Evolutionary conservation across 331 rosid species (phyloP).

Genomic region (Pyrus hybrid): DNA sequence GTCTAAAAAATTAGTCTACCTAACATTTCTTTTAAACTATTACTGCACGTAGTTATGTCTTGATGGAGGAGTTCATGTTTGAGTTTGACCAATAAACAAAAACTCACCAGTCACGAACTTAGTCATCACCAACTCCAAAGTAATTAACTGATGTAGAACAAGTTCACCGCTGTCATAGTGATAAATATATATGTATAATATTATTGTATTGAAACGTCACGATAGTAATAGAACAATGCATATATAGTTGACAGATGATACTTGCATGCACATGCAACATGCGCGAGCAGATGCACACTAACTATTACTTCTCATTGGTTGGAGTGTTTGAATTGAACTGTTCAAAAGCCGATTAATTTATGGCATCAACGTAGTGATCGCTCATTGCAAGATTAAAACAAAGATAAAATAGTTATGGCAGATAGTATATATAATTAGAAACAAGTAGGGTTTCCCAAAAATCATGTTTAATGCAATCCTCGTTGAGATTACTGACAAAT

Average conservation of each 20-base stretch:
- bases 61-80: too few relatives aligned
- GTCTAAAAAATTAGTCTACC: too few relatives aligned
- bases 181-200: too few relatives aligned
- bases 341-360: neutral
- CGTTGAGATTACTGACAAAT: slow-evolving; percentile 9
- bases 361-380: neutral
- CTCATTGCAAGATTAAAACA: neutral
- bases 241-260: slow-evolving; percentile 15
- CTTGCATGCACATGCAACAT: slow-evolving; percentile 35
- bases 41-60: too few relatives aligned
- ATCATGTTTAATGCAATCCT: neutral
- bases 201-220: too few relatives aligned
- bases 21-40: too few relatives aligned
- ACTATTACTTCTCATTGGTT: slow-evolving; percentile 9
- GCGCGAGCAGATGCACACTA: neutral
- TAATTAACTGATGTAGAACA: too few relatives aligned
- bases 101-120: too few relatives aligned
- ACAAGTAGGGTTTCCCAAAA: neutral
- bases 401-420: neutral
- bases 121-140: too few relatives aligned
- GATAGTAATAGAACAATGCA: neutral
- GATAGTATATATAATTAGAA: neutral
- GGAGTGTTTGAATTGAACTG: slow-evolving; percentile 22
- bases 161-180: accelerated
- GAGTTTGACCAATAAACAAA: too few relatives aligned